These are phyloP conservation scores for Aspergillus diversus DNA, from an alignment of 495 filamentous ascomycete species.

Conservation along the genomic window DNA sequence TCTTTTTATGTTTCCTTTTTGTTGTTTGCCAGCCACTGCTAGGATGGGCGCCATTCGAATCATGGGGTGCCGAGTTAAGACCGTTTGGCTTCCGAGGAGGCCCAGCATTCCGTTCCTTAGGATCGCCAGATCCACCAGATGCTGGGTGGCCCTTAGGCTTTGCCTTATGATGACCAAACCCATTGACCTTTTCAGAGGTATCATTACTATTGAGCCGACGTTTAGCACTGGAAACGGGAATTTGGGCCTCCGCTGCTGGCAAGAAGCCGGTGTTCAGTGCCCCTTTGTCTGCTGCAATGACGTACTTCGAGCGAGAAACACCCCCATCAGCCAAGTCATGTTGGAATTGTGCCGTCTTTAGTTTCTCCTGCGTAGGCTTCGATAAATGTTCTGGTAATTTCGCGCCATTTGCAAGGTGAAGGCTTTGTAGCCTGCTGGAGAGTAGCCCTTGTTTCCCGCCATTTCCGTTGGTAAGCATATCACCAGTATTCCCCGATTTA, in stretches of 20 bases:
- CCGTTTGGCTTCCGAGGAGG: constrained; percentile 42
- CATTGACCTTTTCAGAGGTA: constrained; percentile 42
- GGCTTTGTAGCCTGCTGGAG: constrained; percentile 43
- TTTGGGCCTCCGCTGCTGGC: constrained; percentile 27
- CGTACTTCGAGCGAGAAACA: constrained; percentile 35
- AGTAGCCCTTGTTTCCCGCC: constrained; percentile 39
- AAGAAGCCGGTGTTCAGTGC: constrained; percentile 20
- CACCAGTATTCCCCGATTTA: constrained; percentile 22
- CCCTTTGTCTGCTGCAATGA: constrained; percentile 39
- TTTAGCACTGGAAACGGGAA: constrained; percentile 32
- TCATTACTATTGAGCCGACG: constrained; percentile 41
- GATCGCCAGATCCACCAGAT: constrained; percentile 16
- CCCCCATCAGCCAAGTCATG: constrained; percentile 34
- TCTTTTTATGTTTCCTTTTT: constrained; percentile 52
- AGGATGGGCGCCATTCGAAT: constrained; percentile 33
- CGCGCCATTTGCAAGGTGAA: constrained; percentile 43
- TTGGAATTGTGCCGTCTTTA: constrained; percentile 26
- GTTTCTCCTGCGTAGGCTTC: constrained; percentile 38
- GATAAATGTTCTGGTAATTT: constrained; percentile 31
- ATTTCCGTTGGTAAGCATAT: constrained; percentile 22
- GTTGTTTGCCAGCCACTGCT: constrained; percentile 53
- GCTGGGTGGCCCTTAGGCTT: constrained; percentile 42
- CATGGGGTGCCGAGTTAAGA: constrained; percentile 23
- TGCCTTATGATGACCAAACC: constrained; percentile 39
- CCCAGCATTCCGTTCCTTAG: constrained; percentile 38